A percentile compares a stretch with the other conserved stretches of the same genome.
These are phyloP conservation scores for Wickerhamiella parazyma DNA, from an alignment of 805 yeast genomes.

Conservation along the genomic window DNA sequence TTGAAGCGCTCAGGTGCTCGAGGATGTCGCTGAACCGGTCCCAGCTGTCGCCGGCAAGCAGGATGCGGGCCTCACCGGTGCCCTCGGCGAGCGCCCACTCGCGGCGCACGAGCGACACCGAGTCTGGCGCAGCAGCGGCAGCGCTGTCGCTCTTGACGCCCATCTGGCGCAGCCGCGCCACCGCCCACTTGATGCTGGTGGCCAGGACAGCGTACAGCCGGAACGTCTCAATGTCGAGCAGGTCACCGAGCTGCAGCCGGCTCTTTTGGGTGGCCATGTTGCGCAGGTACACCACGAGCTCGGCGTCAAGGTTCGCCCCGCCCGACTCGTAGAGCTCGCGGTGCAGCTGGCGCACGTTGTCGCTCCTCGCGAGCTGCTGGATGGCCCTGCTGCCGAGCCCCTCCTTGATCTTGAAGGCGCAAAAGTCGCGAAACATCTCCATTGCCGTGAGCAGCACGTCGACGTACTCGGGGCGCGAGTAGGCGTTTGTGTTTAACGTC, in stretches of 20 bases:
- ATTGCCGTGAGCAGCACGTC: conserved; percentile 21
- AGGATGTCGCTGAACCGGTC: conserved; percentile 22
- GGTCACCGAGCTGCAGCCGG: conserved; percentile 26
- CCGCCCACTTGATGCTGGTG: conserved; percentile 39
- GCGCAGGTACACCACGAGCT: conserved; percentile 16
- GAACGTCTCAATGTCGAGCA: conserved; percentile 40
- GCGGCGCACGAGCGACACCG: conserved; percentile 6
- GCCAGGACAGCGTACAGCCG: conserved; percentile 40
- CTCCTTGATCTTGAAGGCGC: conserved; percentile 12
- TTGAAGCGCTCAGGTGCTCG: conserved; percentile 18
- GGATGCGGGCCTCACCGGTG: not conserved
- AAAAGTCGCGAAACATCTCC: conserved; percentile 13
- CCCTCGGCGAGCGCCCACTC: conserved; percentile 7
- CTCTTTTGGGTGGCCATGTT: conserved; percentile 26
- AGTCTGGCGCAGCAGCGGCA: not conserved
- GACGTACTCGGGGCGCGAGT: conserved; percentile 45
- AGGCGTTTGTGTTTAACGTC: conserved; percentile 45
- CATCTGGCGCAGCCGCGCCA: not conserved
- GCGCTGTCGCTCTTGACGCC: not conserved
- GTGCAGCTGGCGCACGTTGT: not conserved
- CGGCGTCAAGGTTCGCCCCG: conserved; percentile 12
- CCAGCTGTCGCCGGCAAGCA: conserved; percentile 17
- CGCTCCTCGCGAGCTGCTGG: not conserved
- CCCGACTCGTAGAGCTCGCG: not conserved
- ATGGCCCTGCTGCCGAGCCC: conserved; percentile 7